Conservation (phyloP, 179 eudicot genomes). For the Nepenthes alata region DNA sequence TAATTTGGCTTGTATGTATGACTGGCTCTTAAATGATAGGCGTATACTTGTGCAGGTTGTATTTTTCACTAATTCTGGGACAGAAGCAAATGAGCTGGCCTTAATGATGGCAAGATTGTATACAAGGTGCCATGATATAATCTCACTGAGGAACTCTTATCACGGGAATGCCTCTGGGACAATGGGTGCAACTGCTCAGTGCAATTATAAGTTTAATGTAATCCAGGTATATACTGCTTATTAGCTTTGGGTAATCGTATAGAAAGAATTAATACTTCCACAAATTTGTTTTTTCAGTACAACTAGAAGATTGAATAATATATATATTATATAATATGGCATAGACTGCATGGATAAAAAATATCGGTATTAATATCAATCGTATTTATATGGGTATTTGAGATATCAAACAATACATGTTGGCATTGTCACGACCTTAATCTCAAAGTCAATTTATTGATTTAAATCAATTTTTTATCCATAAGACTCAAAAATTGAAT, state of each 20-base stretch:
- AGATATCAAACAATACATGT: too few species aligned
- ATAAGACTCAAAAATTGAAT: too few species aligned
- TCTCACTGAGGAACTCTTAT: constrained; percentile 80
- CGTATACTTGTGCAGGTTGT: constrained; percentile 52
- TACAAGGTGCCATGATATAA: constrained; percentile 77
- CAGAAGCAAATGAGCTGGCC: constrained; percentile 97
- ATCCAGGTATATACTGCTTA: constrained; percentile 54
- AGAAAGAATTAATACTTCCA: not conserved
- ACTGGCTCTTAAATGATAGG: not conserved
- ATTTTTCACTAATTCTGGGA: constrained; percentile 91
- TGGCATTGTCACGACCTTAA: too few species aligned
- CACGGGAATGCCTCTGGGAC: constrained; percentile 97
- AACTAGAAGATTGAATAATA: too few species aligned
- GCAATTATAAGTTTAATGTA: constrained; percentile 81
- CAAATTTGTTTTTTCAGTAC: too few species aligned
- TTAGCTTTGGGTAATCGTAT: not conserved
- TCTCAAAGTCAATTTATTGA: too few species aligned
- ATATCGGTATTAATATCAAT: too few species aligned
- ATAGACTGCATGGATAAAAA: too few species aligned
- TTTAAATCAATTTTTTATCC: too few species aligned
- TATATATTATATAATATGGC: too few species aligned
- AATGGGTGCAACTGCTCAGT: constrained; percentile 92
- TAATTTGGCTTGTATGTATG: not conserved
- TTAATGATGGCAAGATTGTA: constrained; percentile 85
- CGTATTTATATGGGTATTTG: too few species aligned